These are phyloP conservation scores for Zangia roseola DNA, from an alignment of 768 basidiomycete species.

Conservation along the genomic window DNA sequence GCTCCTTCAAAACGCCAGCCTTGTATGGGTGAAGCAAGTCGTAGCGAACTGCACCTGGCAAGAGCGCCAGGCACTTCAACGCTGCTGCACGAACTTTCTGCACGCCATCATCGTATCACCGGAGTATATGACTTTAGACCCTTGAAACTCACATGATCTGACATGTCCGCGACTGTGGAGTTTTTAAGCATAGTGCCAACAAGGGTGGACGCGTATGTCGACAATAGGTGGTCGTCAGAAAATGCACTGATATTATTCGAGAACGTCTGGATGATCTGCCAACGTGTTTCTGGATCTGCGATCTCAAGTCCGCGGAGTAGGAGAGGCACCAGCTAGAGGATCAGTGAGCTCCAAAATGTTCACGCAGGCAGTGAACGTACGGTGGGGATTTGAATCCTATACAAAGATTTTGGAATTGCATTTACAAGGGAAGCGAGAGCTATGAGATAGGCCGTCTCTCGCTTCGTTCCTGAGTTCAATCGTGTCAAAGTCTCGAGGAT, in stretches of 20 bases:
- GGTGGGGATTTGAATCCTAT: conserved; percentile 62
- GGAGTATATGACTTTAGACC: neutral
- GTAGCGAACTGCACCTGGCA: conserved; percentile 80
- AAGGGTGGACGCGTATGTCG: conserved; percentile 70
- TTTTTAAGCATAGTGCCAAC: conserved; percentile 72
- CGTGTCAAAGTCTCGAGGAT: neutral
- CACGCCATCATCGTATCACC: conserved; percentile 1
- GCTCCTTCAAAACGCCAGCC: conserved; percentile 63
- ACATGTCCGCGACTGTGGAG: conserved; percentile 47
- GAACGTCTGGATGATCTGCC: conserved; percentile 79
- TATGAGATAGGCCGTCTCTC: conserved; percentile 72
- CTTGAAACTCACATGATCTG: conserved; percentile 49
- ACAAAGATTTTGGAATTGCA: conserved; percentile 74
- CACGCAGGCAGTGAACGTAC: conserved; percentile 35
- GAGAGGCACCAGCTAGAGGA: conserved; percentile 79
- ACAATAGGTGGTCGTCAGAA: conserved; percentile 49
- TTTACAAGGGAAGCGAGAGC: conserved; percentile 81
- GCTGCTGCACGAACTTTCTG: conserved; percentile 79
- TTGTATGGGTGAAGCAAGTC: conserved; percentile 83
- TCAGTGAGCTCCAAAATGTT: neutral
- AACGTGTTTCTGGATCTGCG: conserved; percentile 68
- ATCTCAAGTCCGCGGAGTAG: conserved; percentile 83
- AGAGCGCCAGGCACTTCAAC: conserved; percentile 64
- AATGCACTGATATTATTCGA: conserved; percentile 64
- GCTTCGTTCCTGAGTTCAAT: conserved; percentile 40